phyloP scores from a whole-genome alignment of 495 filamentous ascomycete species.

The Tricharina praecox region DNA sequence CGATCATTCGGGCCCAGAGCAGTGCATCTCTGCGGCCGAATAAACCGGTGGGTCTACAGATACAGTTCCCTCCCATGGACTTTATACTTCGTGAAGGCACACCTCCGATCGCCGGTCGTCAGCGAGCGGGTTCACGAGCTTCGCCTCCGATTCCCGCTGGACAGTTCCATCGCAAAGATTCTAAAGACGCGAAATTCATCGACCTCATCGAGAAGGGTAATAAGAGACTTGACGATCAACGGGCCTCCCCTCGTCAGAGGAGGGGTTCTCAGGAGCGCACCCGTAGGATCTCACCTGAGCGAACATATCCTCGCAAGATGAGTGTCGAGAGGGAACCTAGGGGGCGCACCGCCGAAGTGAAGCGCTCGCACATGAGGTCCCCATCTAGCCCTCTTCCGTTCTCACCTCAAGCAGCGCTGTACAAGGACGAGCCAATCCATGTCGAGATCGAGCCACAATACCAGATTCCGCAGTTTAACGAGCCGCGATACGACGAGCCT shows the following conservation, averaged over 20 bases:
- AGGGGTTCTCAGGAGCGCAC: no score
- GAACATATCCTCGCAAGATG: conserved; percentile 33
- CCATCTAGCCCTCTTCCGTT: conserved; percentile 70
- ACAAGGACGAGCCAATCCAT: conserved; percentile 19
- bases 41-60: conserved; percentile 47
- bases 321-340: conserved; percentile 38
- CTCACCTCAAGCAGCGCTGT: conserved; percentile 30
- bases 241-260: conserved; percentile 29
- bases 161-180: conserved; percentile 31
- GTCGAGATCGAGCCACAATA: neutral
- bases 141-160: conserved; percentile 33
- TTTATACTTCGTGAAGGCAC: conserved; percentile 34
- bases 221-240: conserved; percentile 29
- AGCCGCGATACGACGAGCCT: conserved; percentile 1
- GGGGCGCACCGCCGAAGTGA: conserved; percentile 34
- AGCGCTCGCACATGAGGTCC: conserved; percentile 46
- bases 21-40: neutral
- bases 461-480: conserved; percentile 3
- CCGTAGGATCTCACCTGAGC: conserved; percentile 34
- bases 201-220: conserved; percentile 29
- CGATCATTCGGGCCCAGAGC: neutral
- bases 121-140: conserved; percentile 26
- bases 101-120: neutral
- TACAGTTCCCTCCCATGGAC: conserved; percentile 48
- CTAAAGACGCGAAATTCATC: conserved; percentile 34